Evolutionary conservation across 441 rosid species (phyloP), one percentile per base, ranked within the genome.

Genomic region (Sinapis alba): DNA sequence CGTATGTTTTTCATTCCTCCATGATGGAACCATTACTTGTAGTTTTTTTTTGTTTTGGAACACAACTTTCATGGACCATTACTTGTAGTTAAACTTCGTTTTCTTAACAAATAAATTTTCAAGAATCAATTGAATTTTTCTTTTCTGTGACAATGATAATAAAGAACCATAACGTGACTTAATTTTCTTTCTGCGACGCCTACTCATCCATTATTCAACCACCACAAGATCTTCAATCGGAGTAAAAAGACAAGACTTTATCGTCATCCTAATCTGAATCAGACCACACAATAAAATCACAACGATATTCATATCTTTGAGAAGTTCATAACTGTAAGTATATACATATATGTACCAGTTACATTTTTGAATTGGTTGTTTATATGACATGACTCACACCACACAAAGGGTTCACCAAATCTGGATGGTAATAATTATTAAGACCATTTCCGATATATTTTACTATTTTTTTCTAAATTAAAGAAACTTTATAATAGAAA

Each of bases 1-100:
- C 78, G 73, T 51, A 47, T 74, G 20, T 66, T 67, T 51, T 73
- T 5, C 2, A 62, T 65, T 19, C 47, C 45, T 47, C 54, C 54
- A 47, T 16, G 54, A 15, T 16, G 54, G 54, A 47, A 47, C 54
- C 54, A 47, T 47, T 47, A 7, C 20, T 15, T 47, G 20, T 47
- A 16, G 54, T 16, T 26, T n/a, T n/a, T n/a, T n/a, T n/a, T n/a
- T n/a, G n/a, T n/a, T n/a, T n/a, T n/a, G n/a, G n/a, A n/a, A n/a
- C n/a, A n/a, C n/a, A n/a, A n/a, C n/a, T n/a, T n/a, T n/a, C n/a
- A n/a, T n/a, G n/a, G n/a, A 47, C 54, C 54, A 47, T 47, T 47
- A 7, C 20, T 15, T 47, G 20, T 47, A 16, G 54, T 16, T 26
- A 8, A 34, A 6, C 54, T 36, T 59, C 18, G 6, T 15, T n/a